Conservation (phyloP, 768 basidiomycete genomes). For the Macrolepiota dolichaula region DNA sequence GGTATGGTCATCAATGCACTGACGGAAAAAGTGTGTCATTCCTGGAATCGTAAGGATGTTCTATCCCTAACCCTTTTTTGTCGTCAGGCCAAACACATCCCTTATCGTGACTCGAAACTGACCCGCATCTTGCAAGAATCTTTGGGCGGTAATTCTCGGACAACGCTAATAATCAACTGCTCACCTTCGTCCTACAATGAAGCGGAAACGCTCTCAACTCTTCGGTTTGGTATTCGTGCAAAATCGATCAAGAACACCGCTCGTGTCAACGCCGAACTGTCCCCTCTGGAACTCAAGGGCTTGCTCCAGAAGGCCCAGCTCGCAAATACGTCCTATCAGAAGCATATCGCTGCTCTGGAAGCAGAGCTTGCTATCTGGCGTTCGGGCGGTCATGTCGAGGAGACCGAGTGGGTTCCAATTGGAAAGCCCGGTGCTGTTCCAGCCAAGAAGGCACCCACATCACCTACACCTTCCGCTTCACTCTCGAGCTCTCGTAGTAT, state of each 20-base stretch:
- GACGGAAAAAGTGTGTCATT: conserved; percentile 79
- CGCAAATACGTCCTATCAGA: conserved; percentile 78
- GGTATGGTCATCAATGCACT: conserved; percentile 99
- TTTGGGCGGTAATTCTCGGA: conserved; percentile 90
- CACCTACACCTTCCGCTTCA: conserved; percentile 57
- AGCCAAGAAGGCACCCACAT: conserved; percentile 64
- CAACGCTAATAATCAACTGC: conserved; percentile 99
- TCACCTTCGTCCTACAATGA: conserved; percentile 98
- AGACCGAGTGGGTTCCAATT: conserved; percentile 73
- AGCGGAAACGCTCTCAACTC: conserved; percentile 90
- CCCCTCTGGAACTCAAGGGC: conserved; percentile 92
- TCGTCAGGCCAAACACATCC: conserved; percentile 87
- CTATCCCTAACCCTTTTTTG: neutral
- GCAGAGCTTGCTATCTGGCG: conserved; percentile 91
- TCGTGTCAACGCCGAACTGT: conserved; percentile 96
- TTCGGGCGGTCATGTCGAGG: conserved; percentile 79
- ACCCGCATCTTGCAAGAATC: conserved; percentile 99
- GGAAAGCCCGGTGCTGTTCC: conserved; percentile 58
- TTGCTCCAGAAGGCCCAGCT: conserved; percentile 87
- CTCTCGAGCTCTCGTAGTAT: conserved; percentile 48
- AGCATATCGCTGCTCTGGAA: conserved; percentile 87
- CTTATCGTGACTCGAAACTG: conserved; percentile 98
- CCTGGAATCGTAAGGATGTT: neutral
- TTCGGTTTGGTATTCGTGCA: conserved; percentile 99
- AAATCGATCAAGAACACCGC: conserved; percentile 99